phyloP scores from a whole-genome alignment of 1,139 yeast genomes.

The Kodamaea arcana region DNA sequence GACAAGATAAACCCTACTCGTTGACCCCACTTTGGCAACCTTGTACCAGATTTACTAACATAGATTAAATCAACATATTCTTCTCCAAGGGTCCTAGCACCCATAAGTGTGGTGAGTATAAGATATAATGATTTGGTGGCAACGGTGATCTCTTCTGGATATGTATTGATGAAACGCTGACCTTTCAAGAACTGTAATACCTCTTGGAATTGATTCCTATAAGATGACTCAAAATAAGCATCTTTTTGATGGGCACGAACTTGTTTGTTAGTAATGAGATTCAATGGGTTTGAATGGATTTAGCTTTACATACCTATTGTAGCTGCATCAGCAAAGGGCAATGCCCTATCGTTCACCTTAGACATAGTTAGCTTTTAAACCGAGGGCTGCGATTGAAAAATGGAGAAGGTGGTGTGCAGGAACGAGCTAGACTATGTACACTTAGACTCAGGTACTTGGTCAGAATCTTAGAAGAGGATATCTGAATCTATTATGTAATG shows the following conservation, averaged over 20 bases:
- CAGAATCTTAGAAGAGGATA: too few relatives aligned
- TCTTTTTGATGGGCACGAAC: slow-evolving; percentile 89
- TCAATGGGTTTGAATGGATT: neutral
- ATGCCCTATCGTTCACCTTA: slow-evolving; percentile 24
- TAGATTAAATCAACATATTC: slow-evolving; percentile 86
- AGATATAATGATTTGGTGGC: slow-evolving; percentile 59
- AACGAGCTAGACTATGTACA: too few relatives aligned
- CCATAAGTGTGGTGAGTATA: slow-evolving; percentile 65
- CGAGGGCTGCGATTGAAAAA: neutral
- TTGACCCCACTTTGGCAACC: slow-evolving; percentile 46
- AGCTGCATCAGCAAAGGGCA: slow-evolving; percentile 48
- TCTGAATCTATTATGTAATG: too few relatives aligned
- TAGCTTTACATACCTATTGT: slow-evolving; percentile 37
- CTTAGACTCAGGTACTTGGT: too few relatives aligned
- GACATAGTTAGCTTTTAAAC: slow-evolving; percentile 16
- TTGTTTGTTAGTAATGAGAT: slow-evolving; percentile 18
- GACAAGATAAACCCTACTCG: slow-evolving; percentile 51
- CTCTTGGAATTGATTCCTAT: slow-evolving; percentile 54
- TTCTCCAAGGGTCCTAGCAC: slow-evolving; percentile 85
- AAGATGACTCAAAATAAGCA: slow-evolving; percentile 57
- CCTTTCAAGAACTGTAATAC: slow-evolving; percentile 57
- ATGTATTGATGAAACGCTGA: slow-evolving; percentile 61
- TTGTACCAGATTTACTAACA: slow-evolving; percentile 48
- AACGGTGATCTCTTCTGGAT: slow-evolving; percentile 60
- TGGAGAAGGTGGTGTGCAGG: neutral